Percentiles rank a stretch among this genome's conserved stretches.
phyloP scores from a whole-genome alignment of 1,284 basidiomycete genomes.

The Lignosus rhinocerotis region DNA sequence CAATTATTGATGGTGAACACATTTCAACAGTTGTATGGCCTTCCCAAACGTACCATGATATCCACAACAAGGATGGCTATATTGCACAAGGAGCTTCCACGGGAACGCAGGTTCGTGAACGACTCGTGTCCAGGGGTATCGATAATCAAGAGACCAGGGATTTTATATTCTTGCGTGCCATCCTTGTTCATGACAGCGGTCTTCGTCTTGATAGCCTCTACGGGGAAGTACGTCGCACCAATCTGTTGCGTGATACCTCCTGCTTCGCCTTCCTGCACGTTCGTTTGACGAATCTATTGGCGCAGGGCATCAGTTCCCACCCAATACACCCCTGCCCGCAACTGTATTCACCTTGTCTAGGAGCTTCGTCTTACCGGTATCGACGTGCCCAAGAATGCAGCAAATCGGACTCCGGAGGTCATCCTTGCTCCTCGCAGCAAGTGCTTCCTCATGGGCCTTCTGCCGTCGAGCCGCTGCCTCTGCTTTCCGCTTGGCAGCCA shows the following conservation, averaged over 20 bases:
- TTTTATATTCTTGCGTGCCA: slow-evolving; percentile 88
- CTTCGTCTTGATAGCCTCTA: slow-evolving; percentile 94
- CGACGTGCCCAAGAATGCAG: slow-evolving; percentile 99
- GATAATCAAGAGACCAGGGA: slow-evolving; percentile 95
- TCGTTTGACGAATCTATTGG: slow-evolving; percentile 94
- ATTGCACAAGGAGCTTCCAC: slow-evolving; percentile 98
- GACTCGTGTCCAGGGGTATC: slow-evolving; percentile 99
- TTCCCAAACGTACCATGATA: slow-evolving; percentile 76
- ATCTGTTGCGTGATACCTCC: slow-evolving; percentile 99
- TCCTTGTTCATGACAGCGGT: slow-evolving; percentile 93
- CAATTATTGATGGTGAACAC: background rate
- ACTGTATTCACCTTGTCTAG: slow-evolving; percentile 80
- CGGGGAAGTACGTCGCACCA: slow-evolving; percentile 99
- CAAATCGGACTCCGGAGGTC: slow-evolving; percentile 96
- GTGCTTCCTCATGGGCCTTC: slow-evolving; percentile 83
- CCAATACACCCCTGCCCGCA: background rate
- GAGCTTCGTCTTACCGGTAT: slow-evolving; percentile 99
- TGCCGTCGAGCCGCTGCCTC: slow-evolving; percentile 82
- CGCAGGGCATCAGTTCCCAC: background rate
- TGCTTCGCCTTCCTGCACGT: slow-evolving; percentile 99
- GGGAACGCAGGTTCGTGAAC: slow-evolving; percentile 95
- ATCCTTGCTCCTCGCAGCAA: slow-evolving; percentile 88
- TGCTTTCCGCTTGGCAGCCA: slow-evolving; percentile 78
- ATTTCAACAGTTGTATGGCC: slow-evolving; percentile 3
- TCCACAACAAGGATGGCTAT: slow-evolving; percentile 99